Base-by-base conservation (phyloP, 805 yeast genomes). In the Lachancea sp. region DNA sequence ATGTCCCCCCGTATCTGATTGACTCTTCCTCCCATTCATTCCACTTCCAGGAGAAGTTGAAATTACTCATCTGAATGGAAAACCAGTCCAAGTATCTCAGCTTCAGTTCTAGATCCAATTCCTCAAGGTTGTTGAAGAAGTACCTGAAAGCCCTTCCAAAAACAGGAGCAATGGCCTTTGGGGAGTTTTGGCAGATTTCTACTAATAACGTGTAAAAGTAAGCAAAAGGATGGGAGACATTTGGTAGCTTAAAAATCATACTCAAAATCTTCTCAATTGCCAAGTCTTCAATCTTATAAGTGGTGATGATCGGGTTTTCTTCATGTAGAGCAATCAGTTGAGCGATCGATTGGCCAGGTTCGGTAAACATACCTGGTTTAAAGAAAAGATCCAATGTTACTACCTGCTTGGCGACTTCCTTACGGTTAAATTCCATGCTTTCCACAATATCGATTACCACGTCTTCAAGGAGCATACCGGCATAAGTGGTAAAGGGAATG, bases 11-110 rank as follows among this genome's bases (percentile, higher is more conserved):
- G 34, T 68, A 71, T 34, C 58, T 60, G n/a, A 58, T 52, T 0
- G 80, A 71, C 52, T 80, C 84, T 2, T 61, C 64, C 20, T 72
- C 76, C 98, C 98, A 92, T 61, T 89, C 97, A 47, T 76, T 78
- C 98, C 98, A 92, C 57, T 88, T 87, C 99, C 99, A 92, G 26
- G 89, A 85, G 64, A 86, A 92, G 42, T 83, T 88, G 61, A 90
- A 92, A 58, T 90, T 92, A 54, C 95, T 83, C 60, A 92, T 75
- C 63, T 92, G 98, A 41, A 85, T 80, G 1, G 95, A 73, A 69
- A 94, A 80, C 97, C 97, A 92, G 61, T 84, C 90, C 52, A 86
- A 68, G 49, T 77, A 83, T 45, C 89, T 70, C 45, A 77, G 70
- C 48, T 79, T 74, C 39, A 85, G 66, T 61, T 88, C 96, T 52